phyloP scores from a whole-genome alignment of 805 yeast genomes.

The Cyberlindnera galapagoensis region DNA sequence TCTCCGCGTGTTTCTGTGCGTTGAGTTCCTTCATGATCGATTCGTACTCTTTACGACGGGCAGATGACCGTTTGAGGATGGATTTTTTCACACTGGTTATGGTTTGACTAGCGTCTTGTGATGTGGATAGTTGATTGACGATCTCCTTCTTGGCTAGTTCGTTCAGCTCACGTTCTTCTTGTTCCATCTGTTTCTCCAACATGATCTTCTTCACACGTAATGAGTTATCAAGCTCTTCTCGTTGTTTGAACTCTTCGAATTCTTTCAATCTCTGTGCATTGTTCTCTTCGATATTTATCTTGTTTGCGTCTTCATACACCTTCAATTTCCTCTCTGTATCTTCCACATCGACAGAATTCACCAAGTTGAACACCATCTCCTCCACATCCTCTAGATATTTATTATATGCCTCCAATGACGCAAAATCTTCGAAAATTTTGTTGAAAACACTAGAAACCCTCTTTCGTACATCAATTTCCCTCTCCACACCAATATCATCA shows the following conservation, averaged over 20 bases:
- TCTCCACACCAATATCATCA: conserved; percentile 84
- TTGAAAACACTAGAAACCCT: conserved; percentile 74
- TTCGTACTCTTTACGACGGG: conserved; percentile 47
- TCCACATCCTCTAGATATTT: conserved; percentile 81
- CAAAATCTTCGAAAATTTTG: conserved; percentile 71
- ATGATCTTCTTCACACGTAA: conserved; percentile 41
- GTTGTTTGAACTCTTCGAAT: conserved; percentile 50
- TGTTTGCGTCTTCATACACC: conserved; percentile 68
- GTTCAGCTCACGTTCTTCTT: conserved; percentile 49
- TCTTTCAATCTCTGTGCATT: conserved; percentile 69
- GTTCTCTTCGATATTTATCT: conserved; percentile 68
- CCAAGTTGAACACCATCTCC: conserved; percentile 68
- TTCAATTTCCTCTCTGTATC: conserved; percentile 59
- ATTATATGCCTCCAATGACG: conserved; percentile 51
- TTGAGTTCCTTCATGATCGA: conserved; percentile 32
- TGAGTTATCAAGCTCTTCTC: conserved; percentile 67
- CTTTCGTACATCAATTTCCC: conserved; percentile 86
- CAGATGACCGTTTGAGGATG: conserved; percentile 55
- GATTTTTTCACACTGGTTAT: conserved; percentile 46
- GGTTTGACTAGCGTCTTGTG: conserved; percentile 37
- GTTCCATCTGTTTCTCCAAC: conserved; percentile 61
- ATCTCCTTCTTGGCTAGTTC: conserved; percentile 50
- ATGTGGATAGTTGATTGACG: conserved; percentile 44
- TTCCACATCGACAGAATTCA: conserved; percentile 62
- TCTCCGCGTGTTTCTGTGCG: conserved; percentile 23